Conservation (phyloP, 2,329 filamentous ascomycete species). For the Sporothrix brunneoviolacea region DNA sequence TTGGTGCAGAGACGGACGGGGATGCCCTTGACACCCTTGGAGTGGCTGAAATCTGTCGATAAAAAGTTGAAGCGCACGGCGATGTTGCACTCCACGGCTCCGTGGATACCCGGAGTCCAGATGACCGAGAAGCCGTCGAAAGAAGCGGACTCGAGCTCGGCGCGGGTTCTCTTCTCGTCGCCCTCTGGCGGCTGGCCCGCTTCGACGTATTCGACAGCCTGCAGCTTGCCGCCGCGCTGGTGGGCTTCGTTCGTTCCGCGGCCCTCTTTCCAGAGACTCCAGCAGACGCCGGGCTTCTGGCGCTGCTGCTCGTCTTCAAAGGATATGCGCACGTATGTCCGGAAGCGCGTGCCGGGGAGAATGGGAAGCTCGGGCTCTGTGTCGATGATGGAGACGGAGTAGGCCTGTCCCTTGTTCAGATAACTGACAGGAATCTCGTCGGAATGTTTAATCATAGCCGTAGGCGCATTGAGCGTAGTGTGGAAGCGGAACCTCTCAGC, state of each 20-base stretch:
- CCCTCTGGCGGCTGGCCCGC: constrained; percentile 51
- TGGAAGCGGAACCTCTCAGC: constrained; percentile 81
- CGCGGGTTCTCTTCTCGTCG: constrained; percentile 59
- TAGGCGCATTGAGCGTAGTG: constrained; percentile 84
- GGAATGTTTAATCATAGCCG: constrained; percentile 85
- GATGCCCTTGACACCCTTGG: constrained; percentile 96
- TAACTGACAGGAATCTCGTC: constrained; percentile 97
- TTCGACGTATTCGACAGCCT: constrained; percentile 91
- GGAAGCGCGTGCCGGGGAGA: constrained; percentile 61
- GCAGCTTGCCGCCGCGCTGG: constrained; percentile 82
- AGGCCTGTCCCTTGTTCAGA: constrained; percentile 94
- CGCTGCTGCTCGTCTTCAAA: constrained; percentile 96
- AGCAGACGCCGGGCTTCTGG: constrained; percentile 63
- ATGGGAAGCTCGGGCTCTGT: constrained; percentile 57
- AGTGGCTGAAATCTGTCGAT: constrained; percentile 97
- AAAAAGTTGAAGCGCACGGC: constrained; percentile 97
- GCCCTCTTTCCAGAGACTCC: constrained; percentile 88
- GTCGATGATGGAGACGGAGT: constrained; percentile 78
- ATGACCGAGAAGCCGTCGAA: constrained; percentile 92
- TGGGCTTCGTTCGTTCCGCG: constrained; percentile 94
- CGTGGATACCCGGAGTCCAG: constrained; percentile 70
- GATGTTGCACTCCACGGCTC: constrained; percentile 69
- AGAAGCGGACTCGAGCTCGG: constrained; percentile 68
- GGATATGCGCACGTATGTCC: constrained; percentile 89
- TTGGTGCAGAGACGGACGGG: constrained; percentile 90